Base-by-base conservation (phyloP, 768 basidiomycete genomes). In the Lactarius evosmus region DNA sequence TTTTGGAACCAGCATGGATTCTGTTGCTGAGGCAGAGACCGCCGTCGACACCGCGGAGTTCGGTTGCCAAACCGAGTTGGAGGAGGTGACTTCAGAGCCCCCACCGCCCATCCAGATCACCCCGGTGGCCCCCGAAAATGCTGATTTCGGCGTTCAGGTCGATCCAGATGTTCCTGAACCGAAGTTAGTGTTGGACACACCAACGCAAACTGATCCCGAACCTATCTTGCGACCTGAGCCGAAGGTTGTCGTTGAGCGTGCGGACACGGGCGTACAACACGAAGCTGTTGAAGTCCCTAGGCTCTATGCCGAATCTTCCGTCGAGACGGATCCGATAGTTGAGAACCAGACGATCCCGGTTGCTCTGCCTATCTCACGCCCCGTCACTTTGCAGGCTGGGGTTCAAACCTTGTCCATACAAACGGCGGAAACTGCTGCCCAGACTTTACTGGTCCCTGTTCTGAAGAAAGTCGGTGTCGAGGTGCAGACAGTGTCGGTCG, bases 1-100 rank as follows among this genome's bases (percentile, higher is more conserved):
- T 49, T 72, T 92, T 54, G 77, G 82, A 50, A 74, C 81, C 61
- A 79, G 79, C 40, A 77, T 78, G 65, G 78, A 80, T 6, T 78
- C 80, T 1, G 69, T 75, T 41, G 63, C 80, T 27, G 79, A 81
- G 62, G 75, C 77, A 12, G 68, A 70, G 25, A 69, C 52, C 36
- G 62, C 67, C 8, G 65, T 72, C 53, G 82, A 85, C 74, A 85
- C 80, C 49, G 79, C 75, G 16, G 89, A 91, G 60, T 82, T 82
- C 60, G 84, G 78, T 17, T 86, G 84, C 69, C 89, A 90, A 78
- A 88, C 87, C 3, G 86, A 88, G 52, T 73, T 75, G 30, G 79
- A 79, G 38, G 75, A 74, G 57, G 74, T 74, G 22, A 70, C 70
- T 14, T 27, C 25, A 38, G 59, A 62, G 34, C 71, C 75, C 8